These are phyloP conservation scores for Protomyces pachydermus DNA, from an alignment of 1,139 yeast genomes.

Conservation along the genomic window DNA sequence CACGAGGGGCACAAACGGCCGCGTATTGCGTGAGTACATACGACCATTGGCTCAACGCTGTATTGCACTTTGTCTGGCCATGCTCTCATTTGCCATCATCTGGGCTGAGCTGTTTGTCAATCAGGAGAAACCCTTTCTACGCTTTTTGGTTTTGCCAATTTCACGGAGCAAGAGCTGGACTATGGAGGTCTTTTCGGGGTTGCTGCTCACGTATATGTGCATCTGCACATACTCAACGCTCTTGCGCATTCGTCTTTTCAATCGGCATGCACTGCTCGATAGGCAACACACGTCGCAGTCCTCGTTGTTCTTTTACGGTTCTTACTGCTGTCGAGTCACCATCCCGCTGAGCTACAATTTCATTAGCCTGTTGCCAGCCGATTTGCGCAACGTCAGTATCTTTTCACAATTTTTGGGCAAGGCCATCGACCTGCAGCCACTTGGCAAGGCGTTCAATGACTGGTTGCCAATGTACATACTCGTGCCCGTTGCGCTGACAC, in stretches of 20 bases:
- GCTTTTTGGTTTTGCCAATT: constrained; percentile 9
- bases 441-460: constrained; percentile 67
- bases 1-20: constrained; percentile 40
- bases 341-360: constrained; percentile 79
- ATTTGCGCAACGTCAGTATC: constrained; percentile 43
- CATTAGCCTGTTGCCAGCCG: constrained; percentile 47
- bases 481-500: constrained; percentile 59
- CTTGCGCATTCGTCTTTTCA: constrained; percentile 64
- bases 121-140: constrained; percentile 5
- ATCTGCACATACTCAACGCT: constrained; percentile 60
- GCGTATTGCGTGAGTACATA: constrained; percentile 42
- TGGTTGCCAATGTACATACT: constrained; percentile 69
- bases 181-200: constrained; percentile 44
- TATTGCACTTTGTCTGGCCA: constrained; percentile 43
- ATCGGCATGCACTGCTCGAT: constrained; percentile 67
- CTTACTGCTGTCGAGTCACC: constrained; percentile 75
- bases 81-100: constrained; percentile 53
- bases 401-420: constrained; percentile 60
- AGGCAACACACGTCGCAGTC: constrained; percentile 64
- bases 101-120: constrained; percentile 64
- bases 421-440: constrained; percentile 67
- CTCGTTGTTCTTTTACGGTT: constrained; percentile 69
- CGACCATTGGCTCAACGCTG: constrained; percentile 49
- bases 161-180: constrained; percentile 48
- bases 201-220: constrained; percentile 62